Evolutionary conservation across 2,329 filamentous ascomycete genomes (phyloP), one percentile per base, ranked within the genome.

Genomic region (Pseudocercospora eumusae): DNA sequence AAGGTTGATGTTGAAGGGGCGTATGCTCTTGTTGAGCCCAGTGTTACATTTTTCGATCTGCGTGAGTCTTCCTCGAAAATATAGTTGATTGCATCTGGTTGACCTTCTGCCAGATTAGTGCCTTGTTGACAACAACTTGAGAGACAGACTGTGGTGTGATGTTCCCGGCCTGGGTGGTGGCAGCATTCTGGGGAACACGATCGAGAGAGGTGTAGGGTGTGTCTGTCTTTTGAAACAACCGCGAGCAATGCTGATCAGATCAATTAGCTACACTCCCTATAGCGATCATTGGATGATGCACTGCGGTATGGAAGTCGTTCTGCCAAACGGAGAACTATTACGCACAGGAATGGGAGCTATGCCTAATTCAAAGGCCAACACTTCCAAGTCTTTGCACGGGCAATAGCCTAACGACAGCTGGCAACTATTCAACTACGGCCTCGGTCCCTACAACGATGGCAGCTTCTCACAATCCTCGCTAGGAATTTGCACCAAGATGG

Each of bases 11-110:
- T 75, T 0, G 79, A 82, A 15, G 79, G 78, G 45, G 81, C 80
- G 20, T 83, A 77, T 59, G 81, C 77, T 45, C 71, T 86, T 0
- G 77, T 86, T 4, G 83, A 86, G 68, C 84, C 84, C 0, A 83
- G 84, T 0, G 83, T 86, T 0, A 81, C 82, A 0, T 85, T 80
- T 67, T 79, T 80, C 59, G 77, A 78, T 27, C 73, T 86, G 7
- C 77, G 45, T 50, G 10, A 50, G 23, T 49, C 23, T 25, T 25
- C 23, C 23, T n/a, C n/a, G n/a, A n/a, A n/a, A n/a, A n/a, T n/a
- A n/a, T n/a, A n/a, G n/a, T n/a, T n/a, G n/a, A n/a, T n/a, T 31
- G 1, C 10, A 31, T 11, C 10, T 8, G 5, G 28, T 11, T 31
- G 28, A 31, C 28, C 10, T 25, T 20, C 5, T 23, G 11, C 3